phyloP scores from a whole-genome alignment of 208 protist species.

The Trypanosoma melophagium region DNA sequence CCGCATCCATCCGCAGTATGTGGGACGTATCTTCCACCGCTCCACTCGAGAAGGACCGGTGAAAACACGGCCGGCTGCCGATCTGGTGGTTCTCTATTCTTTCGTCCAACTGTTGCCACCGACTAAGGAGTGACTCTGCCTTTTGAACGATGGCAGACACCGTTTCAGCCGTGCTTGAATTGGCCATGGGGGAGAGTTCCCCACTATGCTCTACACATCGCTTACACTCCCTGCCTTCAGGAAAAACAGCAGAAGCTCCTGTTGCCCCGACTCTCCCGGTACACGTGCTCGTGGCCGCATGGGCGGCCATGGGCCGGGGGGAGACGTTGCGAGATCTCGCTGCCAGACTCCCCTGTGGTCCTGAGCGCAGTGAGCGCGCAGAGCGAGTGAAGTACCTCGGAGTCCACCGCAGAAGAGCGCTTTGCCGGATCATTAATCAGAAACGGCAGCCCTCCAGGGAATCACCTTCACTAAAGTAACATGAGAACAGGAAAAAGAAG shows the following conservation, averaged over 20 bases:
- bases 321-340: not conserved
- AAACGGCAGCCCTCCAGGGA: not conserved
- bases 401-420: constrained; percentile 35
- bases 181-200: not conserved
- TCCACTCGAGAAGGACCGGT: not conserved
- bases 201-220: too few species aligned
- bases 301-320: not conserved
- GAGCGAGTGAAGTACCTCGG: constrained; percentile 41
- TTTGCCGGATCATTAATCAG: constrained; percentile 42
- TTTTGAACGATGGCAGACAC: not conserved
- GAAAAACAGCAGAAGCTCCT: too few species aligned
- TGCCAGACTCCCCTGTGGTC: not conserved
- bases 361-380: not conserved
- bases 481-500: too few species aligned
- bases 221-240: too few species aligned
- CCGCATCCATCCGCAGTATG: not conserved
- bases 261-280: not conserved
- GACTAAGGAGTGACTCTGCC: constrained; percentile 3
- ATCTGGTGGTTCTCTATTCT: not conserved
- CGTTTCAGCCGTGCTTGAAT: too few species aligned
- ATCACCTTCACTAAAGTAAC: not conserved
- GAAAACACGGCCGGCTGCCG: not conserved
- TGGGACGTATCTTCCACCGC: not conserved
- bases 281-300: not conserved
- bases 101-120: not conserved